phyloP scores from a whole-genome alignment of 2,329 filamentous ascomycete species.

The Fusarium caatingaense region DNA sequence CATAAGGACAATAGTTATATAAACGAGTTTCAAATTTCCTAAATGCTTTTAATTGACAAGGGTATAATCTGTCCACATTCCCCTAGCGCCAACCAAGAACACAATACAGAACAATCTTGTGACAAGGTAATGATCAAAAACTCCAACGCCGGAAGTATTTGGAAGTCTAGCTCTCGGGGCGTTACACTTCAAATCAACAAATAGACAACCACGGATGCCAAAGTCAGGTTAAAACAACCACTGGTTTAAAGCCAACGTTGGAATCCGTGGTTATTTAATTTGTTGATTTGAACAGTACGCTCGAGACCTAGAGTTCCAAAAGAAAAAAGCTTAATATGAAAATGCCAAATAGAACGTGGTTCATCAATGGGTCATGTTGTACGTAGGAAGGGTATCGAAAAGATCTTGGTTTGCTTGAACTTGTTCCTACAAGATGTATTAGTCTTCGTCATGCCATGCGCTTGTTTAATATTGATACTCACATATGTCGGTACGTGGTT shows the following conservation, averaged over 20 bases:
- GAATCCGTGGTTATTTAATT: not conserved
- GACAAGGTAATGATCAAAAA: fast-evolving
- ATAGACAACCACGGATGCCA: not conserved
- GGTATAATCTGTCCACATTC: not conserved
- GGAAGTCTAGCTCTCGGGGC: fast-evolving
- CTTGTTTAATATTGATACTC: fast-evolving
- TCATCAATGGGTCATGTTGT: not conserved
- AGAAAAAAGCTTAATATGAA: not conserved
- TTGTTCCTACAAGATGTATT: not conserved
- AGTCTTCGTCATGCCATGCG: fast-evolving
- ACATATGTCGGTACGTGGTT: slow-evolving; percentile 31
- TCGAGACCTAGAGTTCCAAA: not conserved
- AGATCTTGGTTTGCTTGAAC: slow-evolving; percentile 21
- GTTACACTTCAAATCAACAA: not conserved
- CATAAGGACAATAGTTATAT: not conserved
- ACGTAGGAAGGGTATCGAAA: slow-evolving; percentile 21
- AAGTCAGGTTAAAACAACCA: not conserved
- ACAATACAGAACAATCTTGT: not conserved
- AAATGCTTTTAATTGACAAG: not conserved
- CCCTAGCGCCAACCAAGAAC: too few relatives aligned
- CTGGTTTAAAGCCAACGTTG: not conserved
- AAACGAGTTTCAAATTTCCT: not conserved
- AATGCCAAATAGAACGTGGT: fast-evolving
- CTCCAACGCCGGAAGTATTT: not conserved
- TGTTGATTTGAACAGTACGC: not conserved